Conservation (phyloP, 768 basidiomycete species). For the Lepiota venenata region DNA sequence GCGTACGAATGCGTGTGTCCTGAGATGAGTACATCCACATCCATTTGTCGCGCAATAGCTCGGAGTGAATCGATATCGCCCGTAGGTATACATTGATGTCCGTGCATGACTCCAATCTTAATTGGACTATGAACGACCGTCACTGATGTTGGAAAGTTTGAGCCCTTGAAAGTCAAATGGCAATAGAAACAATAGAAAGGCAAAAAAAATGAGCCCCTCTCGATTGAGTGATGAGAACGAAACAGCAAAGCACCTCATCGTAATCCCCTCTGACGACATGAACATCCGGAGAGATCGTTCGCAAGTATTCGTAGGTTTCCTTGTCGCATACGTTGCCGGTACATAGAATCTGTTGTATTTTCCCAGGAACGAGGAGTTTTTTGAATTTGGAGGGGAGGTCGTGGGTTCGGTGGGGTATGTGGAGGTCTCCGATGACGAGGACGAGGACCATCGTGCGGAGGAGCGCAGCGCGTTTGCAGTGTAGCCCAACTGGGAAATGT, state of each 20-base stretch:
- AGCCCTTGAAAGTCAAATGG: slow-evolving; percentile 19
- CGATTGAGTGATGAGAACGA: background rate
- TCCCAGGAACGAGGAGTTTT: slow-evolving; percentile 92
- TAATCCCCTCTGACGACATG: slow-evolving; percentile 92
- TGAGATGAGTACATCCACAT: slow-evolving; percentile 92
- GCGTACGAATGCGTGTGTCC: slow-evolving; percentile 93
- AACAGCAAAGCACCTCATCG: slow-evolving; percentile 65
- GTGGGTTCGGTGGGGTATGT: slow-evolving; percentile 88
- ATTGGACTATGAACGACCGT: slow-evolving; percentile 83
- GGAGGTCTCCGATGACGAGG: slow-evolving; percentile 94
- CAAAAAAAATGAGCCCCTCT: background rate
- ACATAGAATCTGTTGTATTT: slow-evolving; percentile 96
- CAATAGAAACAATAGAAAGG: no score
- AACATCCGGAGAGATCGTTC: slow-evolving; percentile 92
- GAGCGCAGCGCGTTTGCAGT: background rate
- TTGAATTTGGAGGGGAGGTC: slow-evolving; percentile 96
- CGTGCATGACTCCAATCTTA: slow-evolving; percentile 89
- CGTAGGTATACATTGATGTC: slow-evolving; percentile 89
- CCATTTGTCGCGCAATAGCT: slow-evolving; percentile 90
- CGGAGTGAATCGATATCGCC: slow-evolving; percentile 91
- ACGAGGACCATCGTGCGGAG: slow-evolving; percentile 75
- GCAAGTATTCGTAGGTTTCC: slow-evolving; percentile 95
- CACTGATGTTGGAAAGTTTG: slow-evolving; percentile 74
- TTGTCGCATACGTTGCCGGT: slow-evolving; percentile 97
- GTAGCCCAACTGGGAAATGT: background rate